Evolutionary conservation across 441 rosid species (phyloP), one percentile per base, ranked within the genome.

Genomic region (Pelargonium myrrhifolium): DNA sequence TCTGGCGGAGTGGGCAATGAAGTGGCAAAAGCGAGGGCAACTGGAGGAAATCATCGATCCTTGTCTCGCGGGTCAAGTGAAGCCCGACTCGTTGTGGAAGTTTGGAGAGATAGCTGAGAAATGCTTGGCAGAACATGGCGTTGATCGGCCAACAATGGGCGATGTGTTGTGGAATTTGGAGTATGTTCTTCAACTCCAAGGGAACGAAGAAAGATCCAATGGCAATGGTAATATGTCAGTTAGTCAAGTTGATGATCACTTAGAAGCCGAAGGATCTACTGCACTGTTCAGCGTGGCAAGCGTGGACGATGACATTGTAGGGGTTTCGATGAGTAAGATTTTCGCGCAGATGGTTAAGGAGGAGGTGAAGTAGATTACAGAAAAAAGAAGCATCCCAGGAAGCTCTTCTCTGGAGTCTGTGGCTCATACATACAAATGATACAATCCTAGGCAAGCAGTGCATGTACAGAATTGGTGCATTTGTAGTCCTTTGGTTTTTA

Each of bases 341-440:
- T 92, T 92, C 60, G 93, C 96, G 11, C 83, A 88, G 72, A 82
- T 92, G 96, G 90, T 85, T 62, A 81, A 76, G 69, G 90, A 86
- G 76, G 92, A 88, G 22, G 78, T 65, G 73, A 62, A 85, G 65
- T 82, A 80, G 73, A 69, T 9, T 64, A 42, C 65, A 39, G 43
- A 26, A 26, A 26, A 26, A 26, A 26, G 31, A 26, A 26, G 31
- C 31, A 26, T 26, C 31, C 31, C 31, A 26, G 31, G 31, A 26
- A 26, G 31, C 31, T 26, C 2, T 26, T 26, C 3, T 26, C 31
- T 26, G 31, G 31, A 26, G 31, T 26, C 31, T 26, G 31, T 26
- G 31, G 55, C 18, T 49, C 15, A 49, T 2, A 49, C 6, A n/a
- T n/a, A n/a, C n/a, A n/a, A n/a, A n/a, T n/a, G n/a, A n/a, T 14